Evolutionary conservation across 1,284 basidiomycete species (phyloP).

Genomic region (Anthracocystis setariae): DNA sequence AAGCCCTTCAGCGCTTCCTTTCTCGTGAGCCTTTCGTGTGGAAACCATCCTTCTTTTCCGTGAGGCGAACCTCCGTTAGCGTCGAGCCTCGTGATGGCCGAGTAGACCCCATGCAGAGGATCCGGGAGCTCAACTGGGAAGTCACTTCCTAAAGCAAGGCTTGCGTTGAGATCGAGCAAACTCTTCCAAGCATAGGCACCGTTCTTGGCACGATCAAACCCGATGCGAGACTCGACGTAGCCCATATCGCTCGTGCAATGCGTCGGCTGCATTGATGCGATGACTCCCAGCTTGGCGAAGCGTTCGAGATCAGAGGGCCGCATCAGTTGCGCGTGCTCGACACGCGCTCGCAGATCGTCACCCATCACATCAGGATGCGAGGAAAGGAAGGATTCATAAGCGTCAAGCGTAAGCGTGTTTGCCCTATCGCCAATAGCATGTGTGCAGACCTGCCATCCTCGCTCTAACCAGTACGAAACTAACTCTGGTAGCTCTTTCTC

Average conservation of each 20-base stretch:
- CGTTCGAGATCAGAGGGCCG: constrained; percentile 75
- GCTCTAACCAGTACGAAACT: constrained; percentile 47
- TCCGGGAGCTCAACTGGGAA: constrained; percentile 76
- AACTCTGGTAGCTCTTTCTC: constrained; percentile 35
- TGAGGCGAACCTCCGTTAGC: constrained; percentile 81
- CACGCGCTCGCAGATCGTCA: constrained; percentile 74
- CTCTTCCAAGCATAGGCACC: constrained; percentile 89
- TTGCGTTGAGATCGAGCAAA: constrained; percentile 71
- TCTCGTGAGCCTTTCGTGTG: constrained; percentile 77
- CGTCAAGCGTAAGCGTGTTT: constrained; percentile 77
- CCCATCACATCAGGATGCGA: constrained; percentile 4
- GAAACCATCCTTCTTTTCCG: constrained; percentile 75
- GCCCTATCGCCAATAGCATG: constrained; percentile 90
- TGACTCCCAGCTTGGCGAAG: constrained; percentile 79
- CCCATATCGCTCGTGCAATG: constrained; percentile 88
- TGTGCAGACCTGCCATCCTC: constrained; percentile 68
- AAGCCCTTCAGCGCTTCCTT: constrained; percentile 76
- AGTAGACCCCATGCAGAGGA: constrained; percentile 77
- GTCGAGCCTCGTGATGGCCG: constrained; percentile 80
- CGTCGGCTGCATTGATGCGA: constrained; percentile 91
- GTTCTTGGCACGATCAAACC: constrained; percentile 71
- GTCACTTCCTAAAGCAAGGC: constrained; percentile 85
- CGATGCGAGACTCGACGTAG: constrained; percentile 71
- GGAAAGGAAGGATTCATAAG: constrained; percentile 47
- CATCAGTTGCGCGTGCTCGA: constrained; percentile 89